Evolutionary conservation across 768 basidiomycete species (phyloP), one percentile per base, ranked within the genome.

Genomic region (Boletus coccyginus): DNA sequence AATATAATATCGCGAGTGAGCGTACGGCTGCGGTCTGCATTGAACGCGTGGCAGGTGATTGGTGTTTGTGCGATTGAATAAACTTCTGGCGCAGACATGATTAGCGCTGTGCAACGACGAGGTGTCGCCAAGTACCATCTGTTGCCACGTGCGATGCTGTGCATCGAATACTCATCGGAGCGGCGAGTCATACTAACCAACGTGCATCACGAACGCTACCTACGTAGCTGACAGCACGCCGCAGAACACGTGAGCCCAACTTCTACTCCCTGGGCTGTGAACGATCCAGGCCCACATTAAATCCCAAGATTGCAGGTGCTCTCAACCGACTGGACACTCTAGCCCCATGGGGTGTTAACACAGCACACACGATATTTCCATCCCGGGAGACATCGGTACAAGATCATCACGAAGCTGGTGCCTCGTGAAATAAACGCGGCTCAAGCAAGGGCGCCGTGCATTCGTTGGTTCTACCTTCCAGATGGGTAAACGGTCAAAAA

Each of bases 21-120:
- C 92, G 73, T 63, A 98, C 96, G 89, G 58, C 77, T 80, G 62
- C 92, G 85, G 70, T 96, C 92, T 24, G 86, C 86, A 65, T 86
- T 95, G 82, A 98, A 98, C 2, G 92, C 82, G 72, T 97, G 93
- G 41, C 87, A 86, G 4, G 92, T 94, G 49, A 99, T 81, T 32
- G 95, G 93, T 0, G 82, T 82, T 65, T 92, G 85, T n/a, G 89
- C 80, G 46, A 98, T 79, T 51, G 81, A 81, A 71, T 83, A 88
- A 7, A 92, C 78, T 78, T 94, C 85, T 46, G 90, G 89, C 32
- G 82, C 71, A 73, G 92, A 83, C 86, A 85, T 86, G 46, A 27
- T 29, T 53, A 31, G 31, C 40, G 39, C 50, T 48, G 39, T 35
- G 19, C 31, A 36, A 44, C 19, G 21, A 21, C 35, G 29, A 17